Evolutionary conservation across 176 grass and related monocot genomes (phyloP), one percentile per base, ranked within the genome.

Genomic region (Oryza officinalis): DNA sequence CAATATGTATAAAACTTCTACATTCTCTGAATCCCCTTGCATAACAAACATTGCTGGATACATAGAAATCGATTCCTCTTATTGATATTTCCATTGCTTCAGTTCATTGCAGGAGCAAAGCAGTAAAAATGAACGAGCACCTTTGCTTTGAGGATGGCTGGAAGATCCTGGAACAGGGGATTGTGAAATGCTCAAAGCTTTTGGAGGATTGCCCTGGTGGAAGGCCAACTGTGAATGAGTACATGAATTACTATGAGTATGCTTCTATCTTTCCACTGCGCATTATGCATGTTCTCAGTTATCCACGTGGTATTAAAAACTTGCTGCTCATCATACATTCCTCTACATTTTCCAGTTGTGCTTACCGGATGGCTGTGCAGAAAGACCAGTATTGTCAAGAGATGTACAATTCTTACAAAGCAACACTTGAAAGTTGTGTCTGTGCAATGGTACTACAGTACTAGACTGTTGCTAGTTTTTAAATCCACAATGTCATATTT

Each of bases 141-240:
- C 27, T 90, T 59, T 83, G 30, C 74, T 90, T 90, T 50, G 84
- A 87, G 68, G 88, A 90, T 74, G 88, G 88, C n/a, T 90, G 88
- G 88, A 87, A 45, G 70, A 75, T 90, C 84, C 84, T 90, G 50
- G 80, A 90, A 80, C 84, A 83, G 63, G 89, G 84, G 25, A 90
- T 90, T 43, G 47, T 90, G 54, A 90, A 86, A 67, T 90, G 89
- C 69, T 90, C 89, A 79, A 84, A 90, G 89, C 87, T 90, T 83
- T 80, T 90, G 63, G 89, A 90, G 75, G 77, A 80, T 46, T 71
- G 27, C 80, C 83, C 80, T 23, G 77, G 75, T 52, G 68, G n/a
- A 87, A 90, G 84, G 84, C 89, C 89, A 54, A 69, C 61, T 54
- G 89, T 83, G 72, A 37, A 17, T 46, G 89, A 91, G 82, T 91